Evolutionary conservation across 169 alveolate genomes (phyloP).

Genomic region (Perkinsus olseni): DNA sequence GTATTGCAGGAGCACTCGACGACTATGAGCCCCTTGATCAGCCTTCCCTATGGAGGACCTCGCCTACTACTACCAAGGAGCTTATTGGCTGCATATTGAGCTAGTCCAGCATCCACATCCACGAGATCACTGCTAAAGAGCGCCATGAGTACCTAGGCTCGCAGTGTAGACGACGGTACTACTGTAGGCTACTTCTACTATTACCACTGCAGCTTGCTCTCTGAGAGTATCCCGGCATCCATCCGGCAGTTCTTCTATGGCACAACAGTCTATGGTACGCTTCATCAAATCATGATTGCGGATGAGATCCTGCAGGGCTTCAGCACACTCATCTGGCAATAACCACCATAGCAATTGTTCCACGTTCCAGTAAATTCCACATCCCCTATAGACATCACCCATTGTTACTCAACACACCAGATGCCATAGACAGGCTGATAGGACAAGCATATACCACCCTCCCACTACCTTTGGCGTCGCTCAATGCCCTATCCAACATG

Average conservation of each 20-base stretch:
- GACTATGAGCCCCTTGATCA: too few relatives aligned
- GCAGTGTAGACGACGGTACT: neutral
- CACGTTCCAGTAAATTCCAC: too few relatives aligned
- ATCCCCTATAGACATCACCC: too few relatives aligned
- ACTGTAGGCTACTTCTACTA: neutral
- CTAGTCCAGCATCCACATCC: neutral
- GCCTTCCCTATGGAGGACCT: too few relatives aligned
- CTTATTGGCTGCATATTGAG: neutral
- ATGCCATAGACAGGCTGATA: too few relatives aligned
- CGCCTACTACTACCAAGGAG: neutral
- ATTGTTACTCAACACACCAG: too few relatives aligned
- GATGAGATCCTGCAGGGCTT: neutral
- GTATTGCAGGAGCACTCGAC: too few relatives aligned
- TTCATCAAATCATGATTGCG: neutral
- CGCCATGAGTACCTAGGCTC: neutral
- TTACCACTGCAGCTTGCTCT: neutral
- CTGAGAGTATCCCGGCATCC: neutral
- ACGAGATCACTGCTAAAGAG: neutral
- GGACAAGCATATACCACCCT: neutral
- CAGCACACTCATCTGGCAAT: neutral
- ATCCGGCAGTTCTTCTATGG: neutral
- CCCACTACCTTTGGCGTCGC: neutral
- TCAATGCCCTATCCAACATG: neutral
- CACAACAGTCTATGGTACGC: neutral
- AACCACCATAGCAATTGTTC: too few relatives aligned